These are phyloP conservation scores for Eucalyptus marginata DNA, from an alignment of 345 rosid genomes.

Conservation along the genomic window DNA sequence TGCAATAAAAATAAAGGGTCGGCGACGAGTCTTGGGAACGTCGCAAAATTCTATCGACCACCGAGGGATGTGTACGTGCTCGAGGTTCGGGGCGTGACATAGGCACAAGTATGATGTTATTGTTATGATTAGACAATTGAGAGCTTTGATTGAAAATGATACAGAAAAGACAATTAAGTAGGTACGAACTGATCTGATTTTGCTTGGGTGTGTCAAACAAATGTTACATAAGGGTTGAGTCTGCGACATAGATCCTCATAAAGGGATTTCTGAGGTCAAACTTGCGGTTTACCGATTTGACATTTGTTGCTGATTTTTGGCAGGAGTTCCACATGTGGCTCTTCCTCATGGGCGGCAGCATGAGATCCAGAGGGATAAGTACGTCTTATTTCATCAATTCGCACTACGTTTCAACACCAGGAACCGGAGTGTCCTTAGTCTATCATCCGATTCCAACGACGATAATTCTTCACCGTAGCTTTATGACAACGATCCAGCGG, in stretches of 20 bases:
- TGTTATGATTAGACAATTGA: neutral
- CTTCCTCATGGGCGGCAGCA: neutral
- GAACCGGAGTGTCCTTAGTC: neutral
- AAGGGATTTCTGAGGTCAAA: neutral
- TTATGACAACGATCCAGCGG: neutral
- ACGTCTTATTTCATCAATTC: neutral
- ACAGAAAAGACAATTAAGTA: neutral
- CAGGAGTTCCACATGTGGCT: neutral
- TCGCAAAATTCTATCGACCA: too few species aligned
- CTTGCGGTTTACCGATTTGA: neutral
- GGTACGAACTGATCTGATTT: neutral
- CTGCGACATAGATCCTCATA: neutral
- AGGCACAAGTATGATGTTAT: neutral
- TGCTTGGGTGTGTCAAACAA: neutral
- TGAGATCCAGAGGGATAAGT: neutral
- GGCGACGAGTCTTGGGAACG: too few species aligned
- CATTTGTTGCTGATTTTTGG: neutral
- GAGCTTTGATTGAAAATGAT: neutral
- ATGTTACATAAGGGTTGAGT: neutral
- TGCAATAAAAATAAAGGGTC: too few species aligned
- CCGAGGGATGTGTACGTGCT: too few species aligned
- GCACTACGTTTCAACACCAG: neutral
- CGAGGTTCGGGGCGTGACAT: too few species aligned
- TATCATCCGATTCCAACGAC: neutral
- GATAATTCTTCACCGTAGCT: neutral